phyloP scores from a whole-genome alignment of 2,329 filamentous ascomycete genomes.

The Bipolaris bicolor region DNA sequence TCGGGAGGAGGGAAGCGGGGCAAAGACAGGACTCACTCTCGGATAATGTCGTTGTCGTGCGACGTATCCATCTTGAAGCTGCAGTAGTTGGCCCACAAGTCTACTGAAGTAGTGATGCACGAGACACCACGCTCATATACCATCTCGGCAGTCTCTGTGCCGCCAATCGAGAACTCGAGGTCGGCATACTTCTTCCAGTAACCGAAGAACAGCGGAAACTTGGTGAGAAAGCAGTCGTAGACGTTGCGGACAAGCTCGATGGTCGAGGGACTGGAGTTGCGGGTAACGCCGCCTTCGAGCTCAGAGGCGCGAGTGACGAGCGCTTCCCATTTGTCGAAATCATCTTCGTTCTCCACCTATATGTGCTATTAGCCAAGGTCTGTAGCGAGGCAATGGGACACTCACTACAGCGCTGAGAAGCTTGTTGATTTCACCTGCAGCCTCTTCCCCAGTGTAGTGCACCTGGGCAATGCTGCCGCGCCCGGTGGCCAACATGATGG shows the following conservation, averaged over 20 bases:
- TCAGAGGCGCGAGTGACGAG: slow-evolving; percentile 81
- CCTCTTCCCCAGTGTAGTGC: slow-evolving; percentile 44
- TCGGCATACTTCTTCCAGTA: slow-evolving; percentile 99
- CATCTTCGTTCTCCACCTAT: slow-evolving; percentile 76
- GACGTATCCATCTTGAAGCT: slow-evolving; percentile 97
- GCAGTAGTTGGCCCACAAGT: slow-evolving; percentile 97
- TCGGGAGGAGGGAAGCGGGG: slow-evolving; percentile 23
- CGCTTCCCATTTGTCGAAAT: slow-evolving; percentile 94
- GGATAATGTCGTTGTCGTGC: slow-evolving; percentile 90
- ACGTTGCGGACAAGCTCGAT: slow-evolving; percentile 84
- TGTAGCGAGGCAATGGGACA: slow-evolving; percentile 20
- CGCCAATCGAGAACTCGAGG: slow-evolving; percentile 93
- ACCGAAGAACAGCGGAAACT: slow-evolving; percentile 93
- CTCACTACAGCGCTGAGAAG: slow-evolving; percentile 78
- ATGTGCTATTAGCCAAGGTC: slow-evolving; percentile 19
- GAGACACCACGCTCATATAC: slow-evolving; percentile 96
- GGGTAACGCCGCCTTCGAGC: slow-evolving; percentile 90
- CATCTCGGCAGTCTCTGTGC: slow-evolving; percentile 96
- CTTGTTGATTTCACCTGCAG: slow-evolving; percentile 70
- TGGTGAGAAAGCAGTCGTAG: slow-evolving; percentile 91
- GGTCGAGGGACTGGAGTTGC: slow-evolving; percentile 94
- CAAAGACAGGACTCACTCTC: slow-evolving; percentile 86
- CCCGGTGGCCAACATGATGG: slow-evolving; percentile 37
- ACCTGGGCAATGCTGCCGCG: slow-evolving; percentile 41
- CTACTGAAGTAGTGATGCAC: slow-evolving; percentile 90